Base-by-base conservation (phyloP, 805 yeast species). In the Metschnikowia amazonensis region DNA sequence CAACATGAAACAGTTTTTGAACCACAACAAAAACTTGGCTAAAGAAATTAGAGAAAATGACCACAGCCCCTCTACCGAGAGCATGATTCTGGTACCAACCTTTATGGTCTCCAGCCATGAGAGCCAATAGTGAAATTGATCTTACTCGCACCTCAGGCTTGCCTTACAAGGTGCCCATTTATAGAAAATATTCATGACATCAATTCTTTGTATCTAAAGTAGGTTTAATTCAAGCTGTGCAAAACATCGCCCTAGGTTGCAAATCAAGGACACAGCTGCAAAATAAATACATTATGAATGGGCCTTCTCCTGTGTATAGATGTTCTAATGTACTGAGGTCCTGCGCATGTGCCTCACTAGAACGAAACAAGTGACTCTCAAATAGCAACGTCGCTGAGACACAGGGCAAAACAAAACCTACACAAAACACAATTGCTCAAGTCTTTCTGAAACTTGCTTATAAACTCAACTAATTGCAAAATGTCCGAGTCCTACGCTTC, bases 401-500 rank as follows among this genome's bases (percentile, higher is more conserved):
- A 18, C 9, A 28, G 17, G 16, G 38, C 38, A 35, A 35, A 23
- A 14, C 20, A 28, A 37, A 17, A 13, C 42, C 14, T 11, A 18
- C n/a, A 16, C 17, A 4, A 37, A 30, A 17, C 28, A 17, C 24
- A 20, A 27, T 18, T 2, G 16, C 11, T 14, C 40, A 25, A 5
- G 18, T n/a, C 23, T 17, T 21, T 21, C 31, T 25, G 8, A n/a
- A 21, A 18, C 8, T 7, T 34, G 3, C 23, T 5, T n/a, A 13
- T 24, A 20, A 7, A 20, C 13, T 18, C 14, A 5, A 13, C 11
- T 1, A 18, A n/a, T 37, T 27, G 33, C 42, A 32, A 5, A 18
- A 56, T 58, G 62, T 51, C 60, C n/a, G 37, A 31, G 11, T 36
- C 49, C 11, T 50, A 49, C 43, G 39, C 59, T 10, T 48, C 63